Base-by-base conservation (phyloP, 352 stramenopile species). In the Globisporangium echinulatum region DNA sequence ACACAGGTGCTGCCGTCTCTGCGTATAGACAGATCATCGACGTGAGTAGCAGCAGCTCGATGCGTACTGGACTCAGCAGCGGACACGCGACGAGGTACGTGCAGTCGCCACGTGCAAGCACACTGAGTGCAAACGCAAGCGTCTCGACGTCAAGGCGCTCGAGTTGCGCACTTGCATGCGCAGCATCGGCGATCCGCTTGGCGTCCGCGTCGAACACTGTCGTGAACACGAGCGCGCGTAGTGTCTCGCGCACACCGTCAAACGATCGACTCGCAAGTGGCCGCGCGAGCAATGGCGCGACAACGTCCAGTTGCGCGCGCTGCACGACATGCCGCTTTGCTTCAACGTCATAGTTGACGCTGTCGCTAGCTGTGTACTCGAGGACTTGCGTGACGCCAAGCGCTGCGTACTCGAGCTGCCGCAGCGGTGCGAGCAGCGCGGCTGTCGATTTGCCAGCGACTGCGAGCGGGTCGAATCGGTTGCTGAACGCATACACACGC, bases 11-110 rank as follows among this genome's bases (percentile, higher is more conserved):
- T 33, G 25, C 25, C 25, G 25, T 1, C 1, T 33, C 25, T 33
- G 25, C 25, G 8, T 63, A 51, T 1, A 63, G 37, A 50, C 68
- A 84, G 13, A 89, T 58, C 17, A 88, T 58, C 3, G 79, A 84
- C 10, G 79, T 72, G 7, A 91, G 62, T 49, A 91, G 58, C 47
- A 91, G 58, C 1, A 87, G 59, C 49, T 91, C 79, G 33, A 87
- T 52, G 13, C 73, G 39, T 19, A 58, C 63, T 64, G 70, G 57
- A 48, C 63, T 79, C 46, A 90, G 50, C 47, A 83, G 63, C 39
- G 46, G 68, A 38, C 43, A 52, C 10, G 63, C 56, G 1, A 56
- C 49, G 0, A 87, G 25, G 54, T 82, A 74, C 3, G 52, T 56
- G 8, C 59, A 48, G 43, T 88, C 77, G 59, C 64, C 76, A 53